A percentile compares a stretch with the other conserved stretches of the same genome.
phyloP scores from a whole-genome alignment of 2,329 filamentous ascomycete genomes.

The Aureobasidium sp. region DNA sequence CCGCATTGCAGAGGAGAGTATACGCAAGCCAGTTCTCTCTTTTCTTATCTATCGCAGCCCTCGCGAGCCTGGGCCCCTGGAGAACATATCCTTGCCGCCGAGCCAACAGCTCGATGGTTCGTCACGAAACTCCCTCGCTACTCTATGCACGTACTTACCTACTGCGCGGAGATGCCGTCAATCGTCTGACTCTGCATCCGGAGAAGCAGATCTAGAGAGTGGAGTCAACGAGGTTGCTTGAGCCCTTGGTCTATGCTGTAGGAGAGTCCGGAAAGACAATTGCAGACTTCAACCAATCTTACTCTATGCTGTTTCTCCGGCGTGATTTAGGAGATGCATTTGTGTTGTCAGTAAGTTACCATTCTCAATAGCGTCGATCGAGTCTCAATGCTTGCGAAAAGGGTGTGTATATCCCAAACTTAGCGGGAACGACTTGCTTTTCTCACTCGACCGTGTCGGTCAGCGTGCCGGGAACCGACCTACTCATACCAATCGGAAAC shows the following conservation, averaged over 20 bases:
- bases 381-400: neutral
- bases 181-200: neutral
- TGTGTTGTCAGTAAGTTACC: neutral
- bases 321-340: neutral
- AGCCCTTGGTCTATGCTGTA: neutral
- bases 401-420: neutral
- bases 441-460: neutral
- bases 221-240: constrained; percentile 1
- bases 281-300: neutral
- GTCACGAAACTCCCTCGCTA: neutral
- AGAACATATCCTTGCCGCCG: neutral
- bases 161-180: neutral
- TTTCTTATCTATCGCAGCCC: neutral
- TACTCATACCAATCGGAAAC: neutral
- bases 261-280: neutral
- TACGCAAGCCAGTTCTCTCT: neutral
- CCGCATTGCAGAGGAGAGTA: neutral
- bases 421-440: neutral
- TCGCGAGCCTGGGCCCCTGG: neutral
- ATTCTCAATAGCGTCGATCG: neutral
- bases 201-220: neutral
- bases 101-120: neutral
- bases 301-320: constrained; percentile 1
- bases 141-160: neutral
- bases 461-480: neutral